A percentile compares a stretch with the other conserved stretches of the same genome.
These are phyloP conservation scores for Polyplosphaeria fusca DNA, from an alignment of 495 filamentous ascomycete species.

Conservation along the genomic window DNA sequence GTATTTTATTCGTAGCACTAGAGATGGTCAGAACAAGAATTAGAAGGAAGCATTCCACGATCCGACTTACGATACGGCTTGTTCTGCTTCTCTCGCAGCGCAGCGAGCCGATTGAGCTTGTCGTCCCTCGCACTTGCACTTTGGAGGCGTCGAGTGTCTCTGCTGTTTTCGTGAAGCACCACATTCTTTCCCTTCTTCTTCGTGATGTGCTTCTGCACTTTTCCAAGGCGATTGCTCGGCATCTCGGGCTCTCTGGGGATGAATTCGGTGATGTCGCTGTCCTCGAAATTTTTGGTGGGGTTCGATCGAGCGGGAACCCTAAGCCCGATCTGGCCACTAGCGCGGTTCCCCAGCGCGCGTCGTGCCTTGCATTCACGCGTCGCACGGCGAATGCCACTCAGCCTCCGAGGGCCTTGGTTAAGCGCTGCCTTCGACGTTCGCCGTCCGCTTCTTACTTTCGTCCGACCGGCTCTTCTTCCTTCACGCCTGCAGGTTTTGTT, in stretches of 20 bases:
- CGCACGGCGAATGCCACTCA: background rate
- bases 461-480: too few relatives aligned
- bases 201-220: slow-evolving; percentile 77
- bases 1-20: slow-evolving; percentile 69
- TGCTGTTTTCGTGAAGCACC: slow-evolving; percentile 76
- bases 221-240: slow-evolving; percentile 66
- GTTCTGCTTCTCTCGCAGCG: slow-evolving; percentile 62
- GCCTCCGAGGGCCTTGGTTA: background rate
- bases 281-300: background rate
- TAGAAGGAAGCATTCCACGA: background rate
- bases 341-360: background rate
- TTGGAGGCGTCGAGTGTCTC: slow-evolving; percentile 72
- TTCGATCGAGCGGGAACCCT: background rate
- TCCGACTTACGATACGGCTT: slow-evolving; percentile 59
- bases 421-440: background rate
- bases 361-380: slow-evolving; percentile 16
- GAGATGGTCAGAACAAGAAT: background rate
- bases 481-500: too few relatives aligned
- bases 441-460: too few relatives aligned
- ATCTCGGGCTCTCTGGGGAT: slow-evolving; percentile 46
- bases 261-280: slow-evolving; percentile 16
- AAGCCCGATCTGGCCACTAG: background rate
- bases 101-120: slow-evolving; percentile 63
- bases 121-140: slow-evolving; percentile 71
- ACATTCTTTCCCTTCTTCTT: slow-evolving; percentile 70